phyloP scores from a whole-genome alignment of 305 asterid species.

The Euphrasia arctica region DNA sequence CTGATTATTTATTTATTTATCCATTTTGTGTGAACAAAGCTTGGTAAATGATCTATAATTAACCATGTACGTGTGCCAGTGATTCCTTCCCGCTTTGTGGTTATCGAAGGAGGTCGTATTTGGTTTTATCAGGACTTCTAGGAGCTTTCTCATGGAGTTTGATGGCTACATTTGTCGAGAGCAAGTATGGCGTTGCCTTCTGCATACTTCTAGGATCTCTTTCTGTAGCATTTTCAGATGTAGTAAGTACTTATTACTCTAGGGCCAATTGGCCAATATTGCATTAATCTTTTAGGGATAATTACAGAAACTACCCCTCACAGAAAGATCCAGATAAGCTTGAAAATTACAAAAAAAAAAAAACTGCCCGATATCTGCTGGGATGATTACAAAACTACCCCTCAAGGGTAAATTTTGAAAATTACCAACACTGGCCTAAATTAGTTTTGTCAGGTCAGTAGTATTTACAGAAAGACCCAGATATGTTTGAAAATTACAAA shows the following conservation, averaged over 20 bases:
- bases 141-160: slow-evolving; percentile 94
- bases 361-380: too few species aligned
- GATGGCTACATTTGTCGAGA: slow-evolving; percentile 86
- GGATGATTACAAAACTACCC: too few species aligned
- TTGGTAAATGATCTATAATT: slow-evolving; percentile 3
- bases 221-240: slow-evolving; percentile 95
- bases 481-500: neutral
- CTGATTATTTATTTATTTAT: slow-evolving; percentile 20
- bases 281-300: neutral
- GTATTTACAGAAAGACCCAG: neutral
- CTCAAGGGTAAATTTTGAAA: neutral
- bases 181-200: slow-evolving; percentile 90
- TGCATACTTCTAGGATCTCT: slow-evolving; percentile 93
- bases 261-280: neutral
- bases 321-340: neutral
- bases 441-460: too few species aligned
- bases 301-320: neutral
- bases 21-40: neutral
- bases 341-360: too few species aligned
- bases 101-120: slow-evolving; percentile 92
- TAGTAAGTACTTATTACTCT: slow-evolving; percentile 52
- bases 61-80: slow-evolving; percentile 38
- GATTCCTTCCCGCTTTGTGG: slow-evolving; percentile 94
- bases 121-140: slow-evolving; percentile 88
- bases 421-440: neutral